Conservation (phyloP, 495 filamentous ascomycete species). For the Podospora australis region DNA sequence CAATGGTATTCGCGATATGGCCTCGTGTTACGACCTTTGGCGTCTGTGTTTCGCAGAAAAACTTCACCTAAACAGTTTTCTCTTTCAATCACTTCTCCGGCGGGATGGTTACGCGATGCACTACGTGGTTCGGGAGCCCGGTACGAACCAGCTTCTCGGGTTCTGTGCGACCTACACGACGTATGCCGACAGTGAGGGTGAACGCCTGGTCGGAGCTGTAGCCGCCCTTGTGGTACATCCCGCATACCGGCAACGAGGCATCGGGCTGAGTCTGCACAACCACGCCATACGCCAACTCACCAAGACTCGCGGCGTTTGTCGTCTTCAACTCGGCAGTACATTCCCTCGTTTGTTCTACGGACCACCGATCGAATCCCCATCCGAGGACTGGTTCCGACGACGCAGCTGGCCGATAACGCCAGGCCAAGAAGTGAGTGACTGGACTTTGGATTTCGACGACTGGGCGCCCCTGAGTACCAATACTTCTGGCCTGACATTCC, state of each 20-base stretch:
- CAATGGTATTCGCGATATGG: slow-evolving; percentile 35
- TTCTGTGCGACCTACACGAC: slow-evolving; percentile 56
- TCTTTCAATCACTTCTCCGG: slow-evolving; percentile 47
- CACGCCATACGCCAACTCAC: slow-evolving; percentile 48
- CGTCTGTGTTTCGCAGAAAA: slow-evolving; percentile 38
- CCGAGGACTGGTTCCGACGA: slow-evolving; percentile 52
- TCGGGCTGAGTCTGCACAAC: slow-evolving; percentile 52
- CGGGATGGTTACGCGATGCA: slow-evolving; percentile 57
- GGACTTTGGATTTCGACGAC: slow-evolving; percentile 48
- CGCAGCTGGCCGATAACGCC: slow-evolving; percentile 46
- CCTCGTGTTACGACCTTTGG: slow-evolving; percentile 44
- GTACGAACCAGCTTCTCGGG: slow-evolving; percentile 44
- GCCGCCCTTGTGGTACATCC: slow-evolving; percentile 53
- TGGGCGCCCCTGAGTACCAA: slow-evolving; percentile 38
- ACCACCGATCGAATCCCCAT: slow-evolving; percentile 38
- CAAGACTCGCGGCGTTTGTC: slow-evolving; percentile 46
- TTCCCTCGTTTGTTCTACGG: slow-evolving; percentile 57
- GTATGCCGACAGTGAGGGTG: slow-evolving; percentile 45
- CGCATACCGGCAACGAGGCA: slow-evolving; percentile 45
- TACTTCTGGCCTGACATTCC: slow-evolving; percentile 36
- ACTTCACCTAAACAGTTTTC: slow-evolving; percentile 39
- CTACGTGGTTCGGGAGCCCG: slow-evolving; percentile 52
- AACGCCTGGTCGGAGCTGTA: slow-evolving; percentile 52
- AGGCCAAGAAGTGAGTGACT: slow-evolving; percentile 49
- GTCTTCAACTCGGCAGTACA: slow-evolving; percentile 54